phyloP scores from a whole-genome alignment of 805 yeast genomes.

The Metschnikowia orientalis region DNA sequence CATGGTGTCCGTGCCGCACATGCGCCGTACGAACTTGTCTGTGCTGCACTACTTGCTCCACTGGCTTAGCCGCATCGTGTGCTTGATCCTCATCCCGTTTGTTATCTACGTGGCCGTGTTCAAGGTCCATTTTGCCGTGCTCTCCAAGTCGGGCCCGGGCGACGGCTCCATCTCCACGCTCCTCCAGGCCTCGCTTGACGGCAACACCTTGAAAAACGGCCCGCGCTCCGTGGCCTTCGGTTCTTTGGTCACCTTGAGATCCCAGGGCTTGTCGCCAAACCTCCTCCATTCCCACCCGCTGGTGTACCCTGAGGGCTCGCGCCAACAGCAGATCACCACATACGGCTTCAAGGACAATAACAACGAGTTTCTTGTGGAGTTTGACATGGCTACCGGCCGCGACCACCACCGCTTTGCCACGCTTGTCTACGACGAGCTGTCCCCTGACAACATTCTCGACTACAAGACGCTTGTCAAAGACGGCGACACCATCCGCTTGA shows the following conservation, averaged over 20 bases:
- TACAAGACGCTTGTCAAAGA: constrained; percentile 38
- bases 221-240: constrained; percentile 64
- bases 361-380: constrained; percentile 18
- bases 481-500: constrained; percentile 65
- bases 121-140: constrained; percentile 72
- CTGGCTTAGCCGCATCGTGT: constrained; percentile 65
- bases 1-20: constrained; percentile 19
- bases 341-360: constrained; percentile 70
- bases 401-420: constrained; percentile 28
- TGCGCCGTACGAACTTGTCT: not conserved
- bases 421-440: constrained; percentile 20
- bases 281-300: constrained; percentile 86
- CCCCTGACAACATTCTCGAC: constrained; percentile 20
- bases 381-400: constrained; percentile 41
- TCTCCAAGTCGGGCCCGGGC: constrained; percentile 85
- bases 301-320: constrained; percentile 84
- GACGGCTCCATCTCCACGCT: constrained; percentile 87
- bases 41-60: constrained; percentile 45
- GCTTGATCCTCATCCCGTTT: constrained; percentile 70
- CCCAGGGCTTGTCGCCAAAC: constrained; percentile 68
- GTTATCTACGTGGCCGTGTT: constrained; percentile 67
- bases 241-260: constrained; percentile 59
- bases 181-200: constrained; percentile 80
- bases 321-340: constrained; percentile 91
- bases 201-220: constrained; percentile 59